Conservation (phyloP, 495 filamentous ascomycete species). For the Friedmanniomyces simplex region DNA sequence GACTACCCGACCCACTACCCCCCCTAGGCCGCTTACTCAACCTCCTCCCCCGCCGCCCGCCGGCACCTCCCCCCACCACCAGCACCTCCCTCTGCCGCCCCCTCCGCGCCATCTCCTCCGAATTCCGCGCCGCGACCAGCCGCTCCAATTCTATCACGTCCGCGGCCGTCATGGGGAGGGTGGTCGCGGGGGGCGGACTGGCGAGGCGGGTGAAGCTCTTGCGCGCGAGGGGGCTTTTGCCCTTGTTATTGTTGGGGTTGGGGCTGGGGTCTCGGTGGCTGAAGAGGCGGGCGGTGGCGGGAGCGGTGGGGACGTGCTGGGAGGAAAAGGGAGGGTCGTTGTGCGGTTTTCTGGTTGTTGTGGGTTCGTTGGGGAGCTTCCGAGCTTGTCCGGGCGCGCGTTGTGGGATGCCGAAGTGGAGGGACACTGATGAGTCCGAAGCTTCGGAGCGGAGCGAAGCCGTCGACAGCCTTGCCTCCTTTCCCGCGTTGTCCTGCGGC, state of each 20-base stretch:
- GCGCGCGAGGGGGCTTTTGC: slow-evolving; percentile 27
- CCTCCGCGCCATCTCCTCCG: not conserved
- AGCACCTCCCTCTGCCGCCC: not conserved
- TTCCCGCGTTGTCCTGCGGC: not conserved
- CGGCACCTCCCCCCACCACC: not conserved
- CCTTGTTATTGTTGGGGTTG: not conserved
- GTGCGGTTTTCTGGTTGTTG: not conserved
- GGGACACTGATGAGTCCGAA: slow-evolving; percentile 4
- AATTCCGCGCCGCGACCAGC: not conserved
- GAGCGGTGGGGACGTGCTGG: not conserved
- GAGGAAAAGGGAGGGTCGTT: not conserved
- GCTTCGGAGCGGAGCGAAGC: not conserved
- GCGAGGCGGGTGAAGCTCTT: slow-evolving; percentile 24
- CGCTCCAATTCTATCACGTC: slow-evolving; percentile 9
- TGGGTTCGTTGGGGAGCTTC: too few species aligned
- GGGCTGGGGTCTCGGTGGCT: not conserved
- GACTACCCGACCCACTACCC: not conserved
- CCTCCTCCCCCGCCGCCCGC: not conserved
- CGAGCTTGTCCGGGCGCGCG: not conserved
- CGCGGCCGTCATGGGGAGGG: not conserved
- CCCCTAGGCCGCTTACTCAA: slow-evolving; percentile 3
- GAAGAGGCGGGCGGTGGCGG: too few species aligned
- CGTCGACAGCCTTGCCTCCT: not conserved
- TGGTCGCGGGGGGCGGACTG: slow-evolving; percentile 2
- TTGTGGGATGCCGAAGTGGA: slow-evolving; percentile 9